Evolutionary conservation across 192 early-diverging fungal genomes (phyloP).

Genomic region (Coemansia sp.): DNA sequence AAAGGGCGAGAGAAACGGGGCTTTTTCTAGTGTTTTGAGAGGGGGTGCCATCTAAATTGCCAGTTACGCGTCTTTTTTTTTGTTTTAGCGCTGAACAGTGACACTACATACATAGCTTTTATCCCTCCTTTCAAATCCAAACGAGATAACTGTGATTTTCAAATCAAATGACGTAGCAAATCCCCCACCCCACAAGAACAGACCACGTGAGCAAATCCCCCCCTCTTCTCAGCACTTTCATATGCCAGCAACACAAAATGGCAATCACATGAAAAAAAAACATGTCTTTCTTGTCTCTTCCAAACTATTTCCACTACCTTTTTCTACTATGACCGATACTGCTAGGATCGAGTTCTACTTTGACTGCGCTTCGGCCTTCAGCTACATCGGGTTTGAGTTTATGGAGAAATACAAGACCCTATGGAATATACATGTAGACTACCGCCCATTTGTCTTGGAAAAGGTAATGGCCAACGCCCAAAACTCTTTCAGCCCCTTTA

Average conservation of each 20-base stretch:
- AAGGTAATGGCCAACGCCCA: slow-evolving; percentile 33
- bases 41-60: background rate
- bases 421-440: slow-evolving; percentile 42
- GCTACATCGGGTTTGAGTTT: slow-evolving; percentile 52
- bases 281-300: background rate
- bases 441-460: slow-evolving; percentile 32
- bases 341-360: slow-evolving; percentile 36
- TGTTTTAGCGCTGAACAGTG: background rate
- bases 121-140: too few relatives aligned
- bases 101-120: background rate
- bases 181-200: background rate
- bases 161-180: too few relatives aligned
- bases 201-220: background rate
- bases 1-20: too few relatives aligned
- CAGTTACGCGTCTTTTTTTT: background rate
- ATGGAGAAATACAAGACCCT: slow-evolving; percentile 42
- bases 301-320: background rate
- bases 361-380: slow-evolving; percentile 40
- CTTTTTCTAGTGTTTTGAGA: too few relatives aligned
- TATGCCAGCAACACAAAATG: background rate
- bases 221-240: background rate
- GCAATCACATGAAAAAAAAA: background rate
- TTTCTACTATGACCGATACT: background rate
- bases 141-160: too few relatives aligned
- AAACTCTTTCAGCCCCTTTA: slow-evolving; percentile 39